Percentiles rank a stretch among this genome's conserved stretches.
Evolutionary conservation across 345 rosid species (phyloP).

Genomic region (Aquilaria yunnanensis): DNA sequence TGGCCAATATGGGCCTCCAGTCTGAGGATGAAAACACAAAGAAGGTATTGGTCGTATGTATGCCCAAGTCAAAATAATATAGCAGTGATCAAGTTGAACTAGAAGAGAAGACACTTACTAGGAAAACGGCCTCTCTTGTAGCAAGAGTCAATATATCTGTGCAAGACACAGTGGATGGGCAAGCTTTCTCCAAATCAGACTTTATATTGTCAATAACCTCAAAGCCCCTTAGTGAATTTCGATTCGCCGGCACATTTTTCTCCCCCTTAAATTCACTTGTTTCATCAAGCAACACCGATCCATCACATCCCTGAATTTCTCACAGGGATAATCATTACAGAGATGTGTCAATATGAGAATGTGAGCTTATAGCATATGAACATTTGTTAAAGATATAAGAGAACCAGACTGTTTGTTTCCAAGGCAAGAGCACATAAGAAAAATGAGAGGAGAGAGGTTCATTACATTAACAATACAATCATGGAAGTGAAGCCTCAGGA

Average conservation of each 20-base stretch:
- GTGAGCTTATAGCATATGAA: too few species aligned
- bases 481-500: slow-evolving; percentile 63
- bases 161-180: slow-evolving; percentile 61
- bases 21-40: slow-evolving; percentile 17
- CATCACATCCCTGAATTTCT: slow-evolving; percentile 57
- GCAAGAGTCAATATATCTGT: slow-evolving; percentile 55
- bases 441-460: neutral
- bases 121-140: slow-evolving; percentile 46
- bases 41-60: neutral
- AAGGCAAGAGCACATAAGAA: too few species aligned
- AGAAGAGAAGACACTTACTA: slow-evolving; percentile 24
- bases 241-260: slow-evolving; percentile 40
- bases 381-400: too few species aligned
- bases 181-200: slow-evolving; percentile 43
- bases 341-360: too few species aligned
- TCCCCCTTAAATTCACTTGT: slow-evolving; percentile 33
- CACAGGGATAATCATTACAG: neutral
- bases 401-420: too few species aligned
- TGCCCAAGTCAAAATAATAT: neutral
- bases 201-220: slow-evolving; percentile 62
- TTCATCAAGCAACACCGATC: slow-evolving; percentile 50
- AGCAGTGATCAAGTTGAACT: neutral
- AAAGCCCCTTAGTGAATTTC: slow-evolving; percentile 53
- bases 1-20: slow-evolving; percentile 48
- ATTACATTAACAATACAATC: slow-evolving; percentile 64